These are phyloP conservation scores for Mortierella sp. DNA, from an alignment of 371 early-diverging fungal species.

Conservation along the genomic window DNA sequence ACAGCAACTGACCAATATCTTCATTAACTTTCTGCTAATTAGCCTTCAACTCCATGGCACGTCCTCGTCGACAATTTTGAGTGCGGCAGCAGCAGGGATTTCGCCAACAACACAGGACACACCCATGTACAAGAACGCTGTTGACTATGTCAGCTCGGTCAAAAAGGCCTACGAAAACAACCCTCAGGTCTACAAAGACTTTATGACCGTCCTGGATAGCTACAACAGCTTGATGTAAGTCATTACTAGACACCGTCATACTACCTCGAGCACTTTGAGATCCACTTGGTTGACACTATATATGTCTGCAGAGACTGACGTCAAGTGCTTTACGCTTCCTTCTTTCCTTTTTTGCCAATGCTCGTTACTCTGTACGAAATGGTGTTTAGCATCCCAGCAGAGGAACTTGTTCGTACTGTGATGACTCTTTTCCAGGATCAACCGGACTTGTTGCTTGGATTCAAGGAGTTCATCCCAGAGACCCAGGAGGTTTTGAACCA, in stretches of 20 bases:
- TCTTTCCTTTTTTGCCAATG: no score
- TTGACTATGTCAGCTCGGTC: conserved; percentile 53
- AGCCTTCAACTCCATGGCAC: conserved; percentile 23
- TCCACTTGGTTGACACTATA: neutral
- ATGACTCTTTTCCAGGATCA: conserved; percentile 58
- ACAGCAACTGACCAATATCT: neutral
- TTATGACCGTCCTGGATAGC: conserved; percentile 36
- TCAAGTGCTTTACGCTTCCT: neutral
- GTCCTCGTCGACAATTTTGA: conserved; percentile 25
- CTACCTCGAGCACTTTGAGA: no score
- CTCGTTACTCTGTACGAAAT: neutral
- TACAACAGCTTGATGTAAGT: conserved; percentile 43
- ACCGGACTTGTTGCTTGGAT: conserved; percentile 51
- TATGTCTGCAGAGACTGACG: neutral
- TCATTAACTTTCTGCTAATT: neutral
- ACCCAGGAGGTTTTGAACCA: conserved; percentile 51
- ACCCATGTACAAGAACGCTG: conserved; percentile 43
- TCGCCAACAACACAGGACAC: conserved; percentile 26
- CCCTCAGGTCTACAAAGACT: conserved; percentile 43
- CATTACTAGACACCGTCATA: neutral
- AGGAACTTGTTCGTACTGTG: conserved; percentile 51
- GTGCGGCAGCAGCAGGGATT: conserved; percentile 29
- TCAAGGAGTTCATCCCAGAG: conserved; percentile 56
- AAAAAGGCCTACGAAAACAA: conserved; percentile 53
- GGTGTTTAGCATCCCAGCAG: conserved; percentile 32